Evolutionary conservation across 345 rosid genomes (phyloP).

Genomic region (Citrus hindsii): DNA sequence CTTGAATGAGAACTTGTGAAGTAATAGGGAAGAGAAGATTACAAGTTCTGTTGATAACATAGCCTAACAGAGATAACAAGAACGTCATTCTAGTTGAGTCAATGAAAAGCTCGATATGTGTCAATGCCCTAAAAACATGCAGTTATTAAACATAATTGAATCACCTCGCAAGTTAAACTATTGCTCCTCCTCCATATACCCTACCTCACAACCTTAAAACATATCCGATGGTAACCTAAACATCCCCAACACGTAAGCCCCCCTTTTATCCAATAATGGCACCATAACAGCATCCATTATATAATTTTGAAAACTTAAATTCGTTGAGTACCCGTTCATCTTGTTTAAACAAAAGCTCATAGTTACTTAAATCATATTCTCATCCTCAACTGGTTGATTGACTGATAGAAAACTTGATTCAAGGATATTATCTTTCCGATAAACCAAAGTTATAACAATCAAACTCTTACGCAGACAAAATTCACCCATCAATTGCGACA

Average conservation of each 20-base stretch:
- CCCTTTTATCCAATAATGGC: neutral
- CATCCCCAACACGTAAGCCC: neutral
- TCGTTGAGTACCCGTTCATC: too few relatives aligned
- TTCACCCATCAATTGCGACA: neutral
- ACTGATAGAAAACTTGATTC: neutral
- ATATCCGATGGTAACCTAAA: neutral
- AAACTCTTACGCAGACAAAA: neutral
- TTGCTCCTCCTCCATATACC: neutral
- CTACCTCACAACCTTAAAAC: neutral
- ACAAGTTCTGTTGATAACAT: neutral
- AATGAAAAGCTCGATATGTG: neutral
- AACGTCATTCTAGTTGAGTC: neutral
- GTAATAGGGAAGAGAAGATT: neutral
- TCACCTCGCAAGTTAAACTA: neutral
- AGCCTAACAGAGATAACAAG: neutral
- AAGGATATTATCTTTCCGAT: neutral
- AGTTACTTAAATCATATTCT: neutral
- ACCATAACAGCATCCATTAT: neutral
- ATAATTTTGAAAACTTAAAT: too few relatives aligned
- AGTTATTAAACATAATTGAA: neutral
- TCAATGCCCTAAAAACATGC: neutral
- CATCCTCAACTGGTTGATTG: neutral
- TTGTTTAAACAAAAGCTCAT: neutral
- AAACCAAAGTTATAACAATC: neutral
- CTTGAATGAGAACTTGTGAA: neutral